phyloP scores from a whole-genome alignment of 306 rosid species.

The Arachis stenosperma region DNA sequence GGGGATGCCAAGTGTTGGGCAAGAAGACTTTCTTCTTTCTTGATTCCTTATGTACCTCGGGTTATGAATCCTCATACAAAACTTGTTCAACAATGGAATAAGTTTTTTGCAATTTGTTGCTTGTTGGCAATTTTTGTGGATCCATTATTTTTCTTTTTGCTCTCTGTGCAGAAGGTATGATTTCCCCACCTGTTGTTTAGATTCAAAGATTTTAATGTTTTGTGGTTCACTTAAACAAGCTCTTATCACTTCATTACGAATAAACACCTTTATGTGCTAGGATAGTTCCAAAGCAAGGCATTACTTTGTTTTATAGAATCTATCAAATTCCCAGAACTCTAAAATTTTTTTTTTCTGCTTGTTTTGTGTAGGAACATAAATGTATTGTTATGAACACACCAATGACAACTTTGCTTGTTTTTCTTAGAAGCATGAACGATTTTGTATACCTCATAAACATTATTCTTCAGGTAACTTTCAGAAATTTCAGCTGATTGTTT shows the following conservation, averaged over 20 bases:
- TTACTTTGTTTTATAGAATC: neutral
- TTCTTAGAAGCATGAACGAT: constrained; percentile 74
- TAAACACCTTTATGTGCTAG: neutral
- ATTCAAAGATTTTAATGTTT: constrained; percentile 26
- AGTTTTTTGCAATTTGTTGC: constrained; percentile 74
- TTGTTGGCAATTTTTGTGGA: constrained; percentile 74
- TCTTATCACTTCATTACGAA: neutral
- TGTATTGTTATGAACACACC: constrained; percentile 58
- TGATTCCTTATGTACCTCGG: constrained; percentile 59
- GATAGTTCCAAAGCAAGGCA: neutral
- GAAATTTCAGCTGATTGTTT: neutral
- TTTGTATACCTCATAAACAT: constrained; percentile 63
- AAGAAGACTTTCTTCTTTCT: constrained; percentile 56
- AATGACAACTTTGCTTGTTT: constrained; percentile 58
- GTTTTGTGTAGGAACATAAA: constrained; percentile 49
- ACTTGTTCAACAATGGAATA: constrained; percentile 74
- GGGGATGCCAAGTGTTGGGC: constrained; percentile 92
- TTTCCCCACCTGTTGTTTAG: constrained; percentile 9
- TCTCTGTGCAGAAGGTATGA: constrained; percentile 54
- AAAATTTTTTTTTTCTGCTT: neutral
- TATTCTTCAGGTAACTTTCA: constrained; percentile 71
- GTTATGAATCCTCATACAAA: constrained; percentile 82
- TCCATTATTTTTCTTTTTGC: constrained; percentile 81
- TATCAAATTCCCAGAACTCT: constrained; percentile 2
- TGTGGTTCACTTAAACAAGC: constrained; percentile 16